A percentile compares a stretch with the other conserved stretches of the same genome.
Evolutionary conservation across 2,329 filamentous ascomycete genomes (phyloP).

Genomic region (Exophiala sideris): DNA sequence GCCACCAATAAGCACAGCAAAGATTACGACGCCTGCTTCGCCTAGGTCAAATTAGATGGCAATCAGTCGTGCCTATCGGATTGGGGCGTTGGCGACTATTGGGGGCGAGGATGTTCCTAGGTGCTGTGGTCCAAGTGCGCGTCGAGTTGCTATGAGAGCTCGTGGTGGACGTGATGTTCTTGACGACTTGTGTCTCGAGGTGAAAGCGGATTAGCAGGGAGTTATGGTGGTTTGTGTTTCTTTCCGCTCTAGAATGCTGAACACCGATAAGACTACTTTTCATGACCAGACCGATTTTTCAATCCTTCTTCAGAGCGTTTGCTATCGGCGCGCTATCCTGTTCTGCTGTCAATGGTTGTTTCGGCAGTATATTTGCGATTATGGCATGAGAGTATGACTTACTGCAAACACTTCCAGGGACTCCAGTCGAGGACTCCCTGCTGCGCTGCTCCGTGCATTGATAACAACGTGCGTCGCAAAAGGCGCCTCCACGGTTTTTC

Average conservation of each 20-base stretch:
- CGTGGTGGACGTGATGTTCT: background rate
- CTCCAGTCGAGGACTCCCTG: background rate
- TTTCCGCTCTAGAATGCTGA: background rate
- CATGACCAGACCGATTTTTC: background rate
- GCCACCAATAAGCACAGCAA: slow-evolving; percentile 73
- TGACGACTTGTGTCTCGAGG: background rate
- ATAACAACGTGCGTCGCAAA: background rate
- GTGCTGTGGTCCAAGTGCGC: background rate
- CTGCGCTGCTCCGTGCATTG: background rate
- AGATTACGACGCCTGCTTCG: slow-evolving; percentile 68
- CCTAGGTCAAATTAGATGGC: background rate
- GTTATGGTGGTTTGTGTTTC: background rate
- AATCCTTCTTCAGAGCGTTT: background rate
- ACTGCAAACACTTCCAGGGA: slow-evolving; percentile 8
- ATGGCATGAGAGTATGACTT: background rate
- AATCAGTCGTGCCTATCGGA: background rate
- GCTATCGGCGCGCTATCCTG: too few relatives aligned
- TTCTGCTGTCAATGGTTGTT: too few relatives aligned
- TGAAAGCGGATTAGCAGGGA: background rate
- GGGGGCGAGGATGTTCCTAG: background rate
- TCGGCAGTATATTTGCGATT: too few relatives aligned
- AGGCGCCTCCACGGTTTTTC: background rate
- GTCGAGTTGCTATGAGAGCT: too few relatives aligned
- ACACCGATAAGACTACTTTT: background rate
- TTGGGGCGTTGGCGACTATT: background rate